Base-by-base conservation (phyloP, 176 grass and related monocot species). In the Phyllostachys edulis region DNA sequence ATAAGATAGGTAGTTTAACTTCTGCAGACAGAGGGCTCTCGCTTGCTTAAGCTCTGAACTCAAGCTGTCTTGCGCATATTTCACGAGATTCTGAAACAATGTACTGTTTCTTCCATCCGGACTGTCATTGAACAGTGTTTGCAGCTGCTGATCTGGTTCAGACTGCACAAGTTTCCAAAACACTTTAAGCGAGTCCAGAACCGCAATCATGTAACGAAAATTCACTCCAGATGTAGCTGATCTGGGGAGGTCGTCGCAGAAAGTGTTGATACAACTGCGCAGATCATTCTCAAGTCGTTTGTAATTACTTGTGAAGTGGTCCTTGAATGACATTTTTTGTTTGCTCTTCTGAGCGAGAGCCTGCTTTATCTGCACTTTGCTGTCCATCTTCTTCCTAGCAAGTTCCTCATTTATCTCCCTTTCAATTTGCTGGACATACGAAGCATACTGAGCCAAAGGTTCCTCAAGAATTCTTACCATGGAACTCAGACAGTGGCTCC, bases 401-500 rank as follows among this genome's bases (percentile, higher is more conserved):
- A 11, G 6, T 5, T 61, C 27, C 4, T 10, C 3, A 0, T 1
- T 17, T 40, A 9, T 84, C 46, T 34, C 0, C 0, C 2, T 18
- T 3, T 85, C 9, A 4, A 69, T 64, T 17, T 12, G 2, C 5
- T 88, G 1, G 0, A 49, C 41, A 21, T 88, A 94, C 1, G 34
- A 41, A 12, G 9, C 42, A 66, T 93, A 93, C n/a, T 82, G 61
- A 73, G 45, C 44, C 49, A 69, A 21, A 7, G 90, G 87, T 23
- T 93, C 47, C 71, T 93, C 65, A 0, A 94, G 81, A 90, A 93
- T 55, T 4, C 6, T 44, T 1, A 82, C 24, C 89, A 91, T 86
- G 6, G 90, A 93, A 78, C 26, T 82, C 59, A 97, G 13, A 4
- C 39, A 76, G 6, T 42, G 8, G 3, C 18, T 57, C 90, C 92